Percentiles rank a stretch among this genome's conserved stretches.
phyloP scores from a whole-genome alignment of 345 rosid species.

The Microthlaspi erraticum region DNA sequence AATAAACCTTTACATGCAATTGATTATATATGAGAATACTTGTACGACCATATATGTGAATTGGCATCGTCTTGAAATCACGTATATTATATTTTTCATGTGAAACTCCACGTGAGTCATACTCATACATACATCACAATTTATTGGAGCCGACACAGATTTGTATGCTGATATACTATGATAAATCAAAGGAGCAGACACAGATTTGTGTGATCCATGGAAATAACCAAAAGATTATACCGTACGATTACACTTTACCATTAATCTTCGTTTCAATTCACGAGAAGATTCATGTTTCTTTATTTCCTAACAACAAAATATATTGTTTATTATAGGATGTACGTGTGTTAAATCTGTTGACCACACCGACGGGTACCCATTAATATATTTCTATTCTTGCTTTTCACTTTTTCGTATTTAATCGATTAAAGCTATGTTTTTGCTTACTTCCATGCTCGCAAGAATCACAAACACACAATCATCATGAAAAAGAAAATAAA shows the following conservation, averaged over 20 bases:
- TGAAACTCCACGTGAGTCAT: background rate
- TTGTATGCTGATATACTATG: background rate
- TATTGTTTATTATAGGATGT: constrained; percentile 22
- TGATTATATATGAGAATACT: too few species aligned
- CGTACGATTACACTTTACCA: constrained; percentile 29
- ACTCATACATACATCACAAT: background rate
- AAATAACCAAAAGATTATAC: constrained; percentile 34
- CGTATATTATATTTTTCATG: too few species aligned
- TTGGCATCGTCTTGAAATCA: constrained; percentile 7
- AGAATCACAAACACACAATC: constrained; percentile 41
- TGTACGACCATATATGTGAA: background rate
- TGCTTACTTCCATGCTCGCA: constrained; percentile 45
- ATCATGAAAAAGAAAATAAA: constrained; percentile 15
- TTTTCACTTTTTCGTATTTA: constrained; percentile 27
- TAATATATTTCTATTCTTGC: constrained; percentile 21
- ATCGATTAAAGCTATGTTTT: constrained; percentile 37
- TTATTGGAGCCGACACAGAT: constrained; percentile 18
- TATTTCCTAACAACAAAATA: constrained; percentile 32
- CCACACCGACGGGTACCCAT: constrained; percentile 27
- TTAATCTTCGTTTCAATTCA: constrained; percentile 38
- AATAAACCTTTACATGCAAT: too few species aligned
- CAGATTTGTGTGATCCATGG: constrained; percentile 22
- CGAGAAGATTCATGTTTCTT: constrained; percentile 45
- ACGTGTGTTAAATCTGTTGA: constrained; percentile 40
- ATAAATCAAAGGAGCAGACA: constrained; percentile 23